Conservation (phyloP, 2,329 filamentous ascomycete species). For the Colletotrichum salicis region DNA sequence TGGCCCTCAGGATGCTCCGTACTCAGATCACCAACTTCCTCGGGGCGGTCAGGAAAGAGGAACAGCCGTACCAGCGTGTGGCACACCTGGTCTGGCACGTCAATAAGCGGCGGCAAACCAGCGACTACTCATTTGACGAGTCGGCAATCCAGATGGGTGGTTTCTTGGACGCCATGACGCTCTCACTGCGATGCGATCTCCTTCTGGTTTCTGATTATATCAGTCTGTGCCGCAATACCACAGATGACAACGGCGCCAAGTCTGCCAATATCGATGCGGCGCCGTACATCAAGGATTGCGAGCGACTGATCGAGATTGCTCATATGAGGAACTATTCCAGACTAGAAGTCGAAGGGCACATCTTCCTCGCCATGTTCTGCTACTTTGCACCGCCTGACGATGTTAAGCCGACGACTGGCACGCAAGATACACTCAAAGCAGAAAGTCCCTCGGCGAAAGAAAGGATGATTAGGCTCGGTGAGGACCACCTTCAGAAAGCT, state of each 20-base stretch:
- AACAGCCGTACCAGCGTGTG: conserved; percentile 62
- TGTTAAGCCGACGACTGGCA: too few relatives aligned
- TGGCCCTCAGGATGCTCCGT: conserved; percentile 20
- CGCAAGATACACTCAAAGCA: background rate
- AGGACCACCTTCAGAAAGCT: conserved; percentile 38
- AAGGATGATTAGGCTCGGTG: conserved; percentile 3
- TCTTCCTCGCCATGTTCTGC: conserved; percentile 61
- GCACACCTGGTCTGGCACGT: conserved; percentile 55
- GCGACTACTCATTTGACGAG: conserved; percentile 49
- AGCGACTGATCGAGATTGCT: conserved; percentile 52
- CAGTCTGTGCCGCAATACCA: conserved; percentile 23
- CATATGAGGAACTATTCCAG: conserved; percentile 46
- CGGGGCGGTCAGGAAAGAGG: conserved; percentile 51
- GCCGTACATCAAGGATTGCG: conserved; percentile 51
- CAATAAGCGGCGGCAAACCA: conserved; percentile 40
- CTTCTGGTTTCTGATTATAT: conserved; percentile 55
- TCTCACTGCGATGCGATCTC: conserved; percentile 61
- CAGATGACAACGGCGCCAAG: background rate
- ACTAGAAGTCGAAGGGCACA: conserved; percentile 60
- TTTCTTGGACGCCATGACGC: conserved; percentile 52
- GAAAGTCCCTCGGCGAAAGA: background rate
- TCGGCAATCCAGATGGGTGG: conserved; percentile 49
- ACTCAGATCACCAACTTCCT: conserved; percentile 36
- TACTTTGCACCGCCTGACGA: conserved; percentile 49
- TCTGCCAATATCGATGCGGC: conserved; percentile 42